Conservation (phyloP, 2,329 filamentous ascomycete species). For the Blastomyces parvus region DNA sequence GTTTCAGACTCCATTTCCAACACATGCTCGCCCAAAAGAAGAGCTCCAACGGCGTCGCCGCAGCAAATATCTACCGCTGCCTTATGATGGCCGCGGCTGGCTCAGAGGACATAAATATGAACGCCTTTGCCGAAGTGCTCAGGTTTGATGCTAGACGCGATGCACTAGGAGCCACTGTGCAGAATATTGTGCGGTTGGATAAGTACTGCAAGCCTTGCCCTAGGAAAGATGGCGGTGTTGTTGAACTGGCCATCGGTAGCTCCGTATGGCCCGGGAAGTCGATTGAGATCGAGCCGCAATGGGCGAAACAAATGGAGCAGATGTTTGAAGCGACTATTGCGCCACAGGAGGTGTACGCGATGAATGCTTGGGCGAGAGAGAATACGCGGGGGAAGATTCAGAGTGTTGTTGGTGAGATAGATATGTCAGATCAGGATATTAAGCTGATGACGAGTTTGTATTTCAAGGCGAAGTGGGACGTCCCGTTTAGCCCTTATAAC, state of each 20-base stretch:
- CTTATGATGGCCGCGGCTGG: slow-evolving; percentile 10
- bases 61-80: slow-evolving; percentile 11
- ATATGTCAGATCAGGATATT: background rate
- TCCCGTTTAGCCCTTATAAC: slow-evolving; percentile 1
- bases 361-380: slow-evolving; percentile 7
- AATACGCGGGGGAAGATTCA: slow-evolving; percentile 7
- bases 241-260: slow-evolving; percentile 5
- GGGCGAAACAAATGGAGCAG: slow-evolving; percentile 4
- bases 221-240: background rate
- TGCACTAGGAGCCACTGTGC: background rate
- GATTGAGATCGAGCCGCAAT: background rate
- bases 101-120: background rate
- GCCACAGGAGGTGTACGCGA: background rate
- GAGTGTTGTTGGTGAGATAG: background rate
- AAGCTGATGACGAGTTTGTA: slow-evolving; percentile 10
- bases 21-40: background rate
- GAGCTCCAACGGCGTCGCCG: background rate
- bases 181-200: slow-evolving; percentile 4
- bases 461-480: slow-evolving; percentile 9
- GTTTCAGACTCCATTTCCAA: slow-evolving; percentile 3
- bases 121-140: slow-evolving; percentile 6
- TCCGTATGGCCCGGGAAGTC: slow-evolving; percentile 7
- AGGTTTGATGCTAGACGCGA: background rate
- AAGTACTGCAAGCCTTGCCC: slow-evolving; percentile 5
- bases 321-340: slow-evolving; percentile 6